Evolutionary conservation across 2,329 filamentous ascomycete species (phyloP), one percentile per base, ranked within the genome.

Genomic region (Cytospora paraplurivora): DNA sequence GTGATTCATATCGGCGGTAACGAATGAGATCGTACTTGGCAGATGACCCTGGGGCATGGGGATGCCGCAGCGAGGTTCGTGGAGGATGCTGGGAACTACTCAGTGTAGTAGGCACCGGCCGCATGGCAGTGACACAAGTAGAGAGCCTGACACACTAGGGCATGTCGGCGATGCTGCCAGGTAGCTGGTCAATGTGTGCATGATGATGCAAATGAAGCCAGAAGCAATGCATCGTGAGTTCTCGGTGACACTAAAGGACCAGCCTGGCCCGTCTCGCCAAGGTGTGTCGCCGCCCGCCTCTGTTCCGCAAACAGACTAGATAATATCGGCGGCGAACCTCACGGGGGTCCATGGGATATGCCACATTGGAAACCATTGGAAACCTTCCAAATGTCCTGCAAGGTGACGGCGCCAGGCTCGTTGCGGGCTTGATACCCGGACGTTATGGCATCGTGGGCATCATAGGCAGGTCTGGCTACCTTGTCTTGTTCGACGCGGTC

Each of bases 201-300:
- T 7, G n/a, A 62, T 63, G 60, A 59, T 65, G 63, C 59, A 56
- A 65, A 50, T 65, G 59, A 63, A 49, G 60, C 56, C 60, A 49
- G 41, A 59, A 51, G 57, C 47, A 44, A 59, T 56, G 56, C 60
- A 65, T 65, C 63, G 56, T 63, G 63, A 53, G 56, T 38, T 41
- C 49, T 38, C 56, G 49, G 52, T 50, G 33, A 27, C 56, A 57
- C 56, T 11, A 55, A 59, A 62, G 56, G 60, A 55, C 55, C 55
- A 51, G 59, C 54, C 63, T 62, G 44, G 63, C 55, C 63, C 50
- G 50, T 12, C 33, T 21, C 51, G 34, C 59, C 59, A 56, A 49
- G 51, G n/a, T n/a, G 56, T 59, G 63, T 37, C 47, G 54, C 59
- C 55, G 56, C 59, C 44, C 32, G 52, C 15, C 35, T 54, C 52